Evolutionary conservation across 208 protist species (phyloP).

Genomic region (Crithidia fasciculata): DNA sequence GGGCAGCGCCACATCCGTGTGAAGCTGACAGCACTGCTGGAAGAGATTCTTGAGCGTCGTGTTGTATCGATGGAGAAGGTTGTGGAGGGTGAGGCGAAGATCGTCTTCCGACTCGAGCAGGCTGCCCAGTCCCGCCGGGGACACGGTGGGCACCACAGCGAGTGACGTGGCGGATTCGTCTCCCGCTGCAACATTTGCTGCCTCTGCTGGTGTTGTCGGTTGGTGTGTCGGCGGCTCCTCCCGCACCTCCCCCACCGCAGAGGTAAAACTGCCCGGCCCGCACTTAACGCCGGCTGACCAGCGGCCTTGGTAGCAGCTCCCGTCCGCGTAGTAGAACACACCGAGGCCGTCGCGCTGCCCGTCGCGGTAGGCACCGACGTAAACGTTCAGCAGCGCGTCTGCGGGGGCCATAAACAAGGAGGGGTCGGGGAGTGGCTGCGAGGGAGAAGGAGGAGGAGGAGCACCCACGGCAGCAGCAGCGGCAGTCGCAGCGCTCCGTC

Average conservation of each 20-base stretch:
- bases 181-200: slow-evolving; percentile 4
- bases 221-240: not conserved
- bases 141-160: slow-evolving; percentile 27
- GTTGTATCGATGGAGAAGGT: slow-evolving; percentile 80
- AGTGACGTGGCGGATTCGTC: slow-evolving; percentile 11
- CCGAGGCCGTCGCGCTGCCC: slow-evolving; percentile 78
- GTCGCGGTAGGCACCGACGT: slow-evolving; percentile 58
- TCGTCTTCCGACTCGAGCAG: slow-evolving; percentile 44
- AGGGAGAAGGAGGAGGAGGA: not conserved
- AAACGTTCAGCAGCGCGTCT: slow-evolving; percentile 72
- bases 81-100: slow-evolving; percentile 14
- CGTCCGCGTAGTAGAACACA: slow-evolving; percentile 88
- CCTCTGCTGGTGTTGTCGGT: slow-evolving; percentile 16
- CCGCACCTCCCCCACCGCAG: slow-evolving; percentile 49
- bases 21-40: slow-evolving; percentile 40
- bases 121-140: slow-evolving; percentile 18
- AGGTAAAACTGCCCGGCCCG: slow-evolving; percentile 66
- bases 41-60: slow-evolving; percentile 69
- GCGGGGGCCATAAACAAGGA: slow-evolving; percentile 47
- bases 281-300: slow-evolving; percentile 71
- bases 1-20: slow-evolving; percentile 54
- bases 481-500: too few species aligned
- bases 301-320: slow-evolving; percentile 82
- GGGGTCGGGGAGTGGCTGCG: slow-evolving; percentile 16
- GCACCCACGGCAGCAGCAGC: too few species aligned